Conservation (phyloP, 805 yeast species). For the Osmozyma mogii region DNA sequence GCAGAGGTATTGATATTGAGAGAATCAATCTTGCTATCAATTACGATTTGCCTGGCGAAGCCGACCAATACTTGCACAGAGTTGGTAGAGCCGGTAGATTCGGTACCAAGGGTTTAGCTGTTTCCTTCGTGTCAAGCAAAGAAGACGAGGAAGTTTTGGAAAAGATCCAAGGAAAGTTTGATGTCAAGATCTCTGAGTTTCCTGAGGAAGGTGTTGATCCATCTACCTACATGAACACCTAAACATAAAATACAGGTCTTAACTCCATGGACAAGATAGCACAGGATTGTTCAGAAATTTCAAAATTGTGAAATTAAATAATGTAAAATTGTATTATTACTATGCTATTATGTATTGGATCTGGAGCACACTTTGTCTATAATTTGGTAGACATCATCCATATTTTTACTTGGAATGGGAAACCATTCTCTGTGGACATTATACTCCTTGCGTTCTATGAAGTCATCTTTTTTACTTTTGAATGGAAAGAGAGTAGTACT, state of each 20-base stretch:
- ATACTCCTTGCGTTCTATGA: constrained; percentile 9
- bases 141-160: constrained; percentile 86
- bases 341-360: too few species aligned
- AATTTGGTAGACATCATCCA: constrained; percentile 22
- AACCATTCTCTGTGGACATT: constrained; percentile 51
- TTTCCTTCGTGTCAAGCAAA: constrained; percentile 78
- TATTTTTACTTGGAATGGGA: constrained; percentile 37
- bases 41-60: constrained; percentile 92
- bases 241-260: constrained; percentile 10
- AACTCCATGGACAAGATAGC: too few species aligned
- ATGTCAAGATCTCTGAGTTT: constrained; percentile 88
- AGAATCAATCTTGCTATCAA: constrained; percentile 97
- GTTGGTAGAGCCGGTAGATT: constrained; percentile 99
- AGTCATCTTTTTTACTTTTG: constrained; percentile 5
- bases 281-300: too few species aligned
- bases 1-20: constrained; percentile 99
- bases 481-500: constrained; percentile 1
- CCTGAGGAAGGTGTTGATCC: constrained; percentile 98
- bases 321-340: too few species aligned
- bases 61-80: constrained; percentile 97
- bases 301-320: too few species aligned
- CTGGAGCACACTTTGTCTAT: too few species aligned
- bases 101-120: constrained; percentile 97
- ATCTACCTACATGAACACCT: constrained; percentile 95
- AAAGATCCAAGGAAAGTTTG: constrained; percentile 95